Base-by-base conservation (phyloP, 306 rosid genomes). In the Cucurbita maxima region DNA sequence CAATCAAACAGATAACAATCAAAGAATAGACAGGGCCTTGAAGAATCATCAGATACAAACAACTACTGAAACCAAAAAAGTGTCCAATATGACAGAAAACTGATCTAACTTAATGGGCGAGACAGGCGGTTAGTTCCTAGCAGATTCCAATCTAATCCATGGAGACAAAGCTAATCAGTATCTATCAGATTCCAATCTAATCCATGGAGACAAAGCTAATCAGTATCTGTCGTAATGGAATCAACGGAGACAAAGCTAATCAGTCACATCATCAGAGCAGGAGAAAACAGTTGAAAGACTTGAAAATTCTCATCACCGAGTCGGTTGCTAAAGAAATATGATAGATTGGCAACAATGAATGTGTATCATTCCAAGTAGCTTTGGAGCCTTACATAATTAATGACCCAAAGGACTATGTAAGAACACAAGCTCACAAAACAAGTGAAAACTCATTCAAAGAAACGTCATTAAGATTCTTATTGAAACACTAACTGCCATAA, bases 401-500 rank as follows among this genome's bases (percentile, higher is more conserved):
- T 22, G 25, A 11, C 38, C 14, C 18, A 66, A 43, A 11, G 37
- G 5, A 66, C 5, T 5, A 6, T 5, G 72, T 66, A 66, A 51
- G 16, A 66, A 5, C 3, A 38, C 18, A 41, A 20, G 37, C n/a
- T 66, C 53, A 66, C 38, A 41, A 47, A 68, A 69, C 45, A 48
- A 50, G 74, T 48, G 41, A 51, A 30, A 30, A 22, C 58, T 7
- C 8, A 10, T 43, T 41, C 18, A 47, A 45, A 68, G 71, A 78
- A 79, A 70, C 72, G 58, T 69, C 78, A 78, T 75, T 36, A 82
- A 76, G 16, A 69, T 77, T 80, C 83, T 85, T 68, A 76, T 79
- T 87, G 86, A 81, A 83, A 79, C 71, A 81, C 91, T 87, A 83
- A 76, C 81, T 80, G 83, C 77, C 75, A 77, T 72, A 86, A 84